Percentiles rank a stretch among this genome's conserved stretches.
Conservation (phyloP, 2,329 filamentous ascomycete species). For the Exophiala sp. region DNA sequence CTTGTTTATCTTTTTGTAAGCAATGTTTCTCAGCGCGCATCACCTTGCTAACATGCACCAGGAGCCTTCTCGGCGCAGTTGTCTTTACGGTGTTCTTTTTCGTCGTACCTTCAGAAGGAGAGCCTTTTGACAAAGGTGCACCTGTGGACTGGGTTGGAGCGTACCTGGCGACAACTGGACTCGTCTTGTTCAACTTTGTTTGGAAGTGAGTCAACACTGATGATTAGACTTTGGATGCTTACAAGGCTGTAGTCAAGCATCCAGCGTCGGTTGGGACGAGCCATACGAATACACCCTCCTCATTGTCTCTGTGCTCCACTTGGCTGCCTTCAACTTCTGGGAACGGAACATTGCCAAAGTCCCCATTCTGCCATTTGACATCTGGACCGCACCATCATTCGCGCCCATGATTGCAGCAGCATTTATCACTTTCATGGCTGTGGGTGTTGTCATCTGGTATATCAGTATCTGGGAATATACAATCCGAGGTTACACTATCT, state of each 20-base stretch:
- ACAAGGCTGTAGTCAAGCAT: slow-evolving; percentile 38
- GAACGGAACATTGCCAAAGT: slow-evolving; percentile 39
- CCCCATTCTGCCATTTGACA: slow-evolving; percentile 47
- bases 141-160: slow-evolving; percentile 43
- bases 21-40: background rate
- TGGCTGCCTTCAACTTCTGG: slow-evolving; percentile 39
- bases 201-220: slow-evolving; percentile 46
- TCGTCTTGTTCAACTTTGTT: slow-evolving; percentile 51
- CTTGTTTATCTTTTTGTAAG: slow-evolving; percentile 41
- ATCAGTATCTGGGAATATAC: slow-evolving; percentile 45
- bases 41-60: slow-evolving; percentile 1
- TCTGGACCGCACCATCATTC: slow-evolving; percentile 47
- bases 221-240: background rate
- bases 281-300: slow-evolving; percentile 44
- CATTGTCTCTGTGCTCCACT: slow-evolving; percentile 36
- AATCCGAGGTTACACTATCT: slow-evolving; percentile 40
- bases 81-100: slow-evolving; percentile 29
- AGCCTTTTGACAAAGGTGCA: slow-evolving; percentile 36
- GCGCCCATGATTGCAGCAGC: slow-evolving; percentile 43
- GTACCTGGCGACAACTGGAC: slow-evolving; percentile 36
- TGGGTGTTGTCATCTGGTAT: slow-evolving; percentile 50
- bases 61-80: slow-evolving; percentile 28
- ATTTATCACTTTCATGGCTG: slow-evolving; percentile 47
- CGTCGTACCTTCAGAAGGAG: slow-evolving; percentile 31
- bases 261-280: slow-evolving; percentile 44